Evolutionary conservation across 176 grass and related monocot genomes (phyloP).

Genomic region (Tillandsia fasciculata): DNA sequence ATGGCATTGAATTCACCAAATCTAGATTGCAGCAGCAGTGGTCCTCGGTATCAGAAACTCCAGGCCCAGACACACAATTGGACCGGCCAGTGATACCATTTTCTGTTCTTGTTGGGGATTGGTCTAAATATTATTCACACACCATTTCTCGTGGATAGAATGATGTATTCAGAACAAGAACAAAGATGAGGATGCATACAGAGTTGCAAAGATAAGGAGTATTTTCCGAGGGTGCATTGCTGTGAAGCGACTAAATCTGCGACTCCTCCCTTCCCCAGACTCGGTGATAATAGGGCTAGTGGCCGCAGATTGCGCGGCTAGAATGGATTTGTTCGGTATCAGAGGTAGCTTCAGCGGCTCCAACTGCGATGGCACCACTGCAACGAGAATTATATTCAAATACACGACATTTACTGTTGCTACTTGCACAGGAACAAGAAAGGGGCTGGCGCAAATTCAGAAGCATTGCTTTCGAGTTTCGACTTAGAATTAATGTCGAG

Average conservation of each 20-base stretch:
- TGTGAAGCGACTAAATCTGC: conserved; percentile 50
- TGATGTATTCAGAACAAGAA: not conserved
- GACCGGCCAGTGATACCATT: not conserved
- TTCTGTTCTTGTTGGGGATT: not conserved
- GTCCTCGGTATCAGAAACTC: not conserved
- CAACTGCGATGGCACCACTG: conserved; percentile 74
- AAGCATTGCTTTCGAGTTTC: too few species aligned
- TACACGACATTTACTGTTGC: too few species aligned
- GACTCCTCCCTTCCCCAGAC: conserved; percentile 50
- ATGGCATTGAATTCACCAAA: not conserved
- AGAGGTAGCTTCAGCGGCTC: conserved; percentile 60
- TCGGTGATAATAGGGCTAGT: conserved; percentile 41
- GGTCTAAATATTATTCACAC: not conserved
- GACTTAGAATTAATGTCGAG: not conserved
- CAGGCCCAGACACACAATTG: not conserved
- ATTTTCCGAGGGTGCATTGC: conserved; percentile 65
- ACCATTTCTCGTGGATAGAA: not conserved
- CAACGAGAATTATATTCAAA: too few species aligned
- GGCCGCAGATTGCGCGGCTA: conserved; percentile 25
- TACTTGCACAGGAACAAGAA: too few species aligned
- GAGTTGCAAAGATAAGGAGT: conserved; percentile 72
- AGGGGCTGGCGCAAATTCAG: not conserved
- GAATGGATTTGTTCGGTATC: conserved; percentile 41
- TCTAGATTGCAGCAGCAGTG: not conserved
- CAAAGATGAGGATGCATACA: conserved; percentile 42